phyloP scores from a whole-genome alignment of 306 rosid genomes.

The Quercus glauca region DNA sequence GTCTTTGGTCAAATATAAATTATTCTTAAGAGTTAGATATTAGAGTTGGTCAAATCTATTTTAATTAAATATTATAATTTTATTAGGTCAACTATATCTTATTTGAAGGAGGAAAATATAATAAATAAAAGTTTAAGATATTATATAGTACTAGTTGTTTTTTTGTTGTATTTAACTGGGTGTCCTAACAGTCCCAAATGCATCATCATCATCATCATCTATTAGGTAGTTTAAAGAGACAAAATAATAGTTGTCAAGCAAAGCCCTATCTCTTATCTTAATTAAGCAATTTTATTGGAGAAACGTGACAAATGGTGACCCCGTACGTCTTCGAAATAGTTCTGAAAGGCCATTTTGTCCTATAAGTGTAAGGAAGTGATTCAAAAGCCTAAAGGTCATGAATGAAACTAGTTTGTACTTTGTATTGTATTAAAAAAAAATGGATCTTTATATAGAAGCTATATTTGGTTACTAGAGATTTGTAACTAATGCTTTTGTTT shows the following conservation, averaged over 20 bases:
- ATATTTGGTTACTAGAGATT: not conserved
- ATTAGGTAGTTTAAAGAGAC: not conserved
- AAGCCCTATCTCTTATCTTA: not conserved
- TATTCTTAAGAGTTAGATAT: conserved; percentile 15
- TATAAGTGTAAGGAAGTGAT: not conserved
- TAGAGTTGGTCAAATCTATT: conserved; percentile 36
- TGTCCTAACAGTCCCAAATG: too few relatives aligned
- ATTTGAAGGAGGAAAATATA: not conserved
- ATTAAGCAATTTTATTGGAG: not conserved
- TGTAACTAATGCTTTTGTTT: not conserved
- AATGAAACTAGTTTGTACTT: not conserved
- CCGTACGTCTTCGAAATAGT: conserved; percentile 3
- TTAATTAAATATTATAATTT: not conserved
- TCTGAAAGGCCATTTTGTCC: conserved; percentile 1
- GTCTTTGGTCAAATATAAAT: conserved; percentile 24
- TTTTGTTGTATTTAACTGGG: not conserved
- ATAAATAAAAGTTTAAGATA: too few relatives aligned
- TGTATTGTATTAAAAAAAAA: too few relatives aligned
- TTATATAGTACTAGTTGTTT: not conserved
- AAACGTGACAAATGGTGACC: not conserved
- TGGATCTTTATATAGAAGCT: not conserved
- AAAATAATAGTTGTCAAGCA: conserved; percentile 13
- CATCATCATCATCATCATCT: not conserved
- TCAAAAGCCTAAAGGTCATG: not conserved
- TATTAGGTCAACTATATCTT: not conserved